Evolutionary conservation across 352 stramenopile genomes (phyloP).

Genomic region (Saprolegnia diclina): DNA sequence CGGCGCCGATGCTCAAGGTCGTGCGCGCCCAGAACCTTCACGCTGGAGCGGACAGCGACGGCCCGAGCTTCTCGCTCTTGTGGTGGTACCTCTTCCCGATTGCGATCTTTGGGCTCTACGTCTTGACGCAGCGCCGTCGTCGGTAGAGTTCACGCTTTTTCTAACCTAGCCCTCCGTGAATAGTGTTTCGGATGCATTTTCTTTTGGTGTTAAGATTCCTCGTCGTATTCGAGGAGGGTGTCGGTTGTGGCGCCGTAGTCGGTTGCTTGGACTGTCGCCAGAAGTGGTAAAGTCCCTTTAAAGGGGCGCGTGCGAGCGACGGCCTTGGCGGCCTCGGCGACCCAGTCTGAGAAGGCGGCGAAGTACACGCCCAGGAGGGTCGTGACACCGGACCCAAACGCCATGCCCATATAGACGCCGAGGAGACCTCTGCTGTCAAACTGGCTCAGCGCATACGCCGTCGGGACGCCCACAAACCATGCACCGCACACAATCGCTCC

Average conservation of each 20-base stretch:
- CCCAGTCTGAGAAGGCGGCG: background rate
- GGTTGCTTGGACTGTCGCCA: background rate
- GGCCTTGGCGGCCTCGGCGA: background rate
- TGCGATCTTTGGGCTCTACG: conserved; percentile 51
- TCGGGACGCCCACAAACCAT: conserved; percentile 10
- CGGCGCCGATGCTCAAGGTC: conserved; percentile 27
- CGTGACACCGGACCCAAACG: background rate
- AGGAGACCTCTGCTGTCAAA: background rate
- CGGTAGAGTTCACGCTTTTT: too few relatives aligned
- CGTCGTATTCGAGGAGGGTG: too few relatives aligned
- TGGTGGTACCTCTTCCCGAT: conserved; percentile 76
- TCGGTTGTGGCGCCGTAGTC: too few relatives aligned
- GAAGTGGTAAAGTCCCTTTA: background rate
- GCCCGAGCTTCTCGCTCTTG: conserved; percentile 61
- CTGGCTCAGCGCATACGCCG: background rate
- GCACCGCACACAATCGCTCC: background rate
- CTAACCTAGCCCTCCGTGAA: too few relatives aligned
- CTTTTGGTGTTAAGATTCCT: background rate
- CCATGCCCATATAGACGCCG: conserved; percentile 5
- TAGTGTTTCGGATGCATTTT: background rate
- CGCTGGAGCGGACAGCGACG: conserved; percentile 32
- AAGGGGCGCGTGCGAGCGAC: background rate
- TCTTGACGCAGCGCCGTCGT: conserved; percentile 56
- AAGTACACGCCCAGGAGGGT: background rate
- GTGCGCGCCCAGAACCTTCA: conserved; percentile 31